These are phyloP conservation scores for Alternaria ventricosa DNA, from an alignment of 2,329 filamentous ascomycete genomes.

Conservation along the genomic window DNA sequence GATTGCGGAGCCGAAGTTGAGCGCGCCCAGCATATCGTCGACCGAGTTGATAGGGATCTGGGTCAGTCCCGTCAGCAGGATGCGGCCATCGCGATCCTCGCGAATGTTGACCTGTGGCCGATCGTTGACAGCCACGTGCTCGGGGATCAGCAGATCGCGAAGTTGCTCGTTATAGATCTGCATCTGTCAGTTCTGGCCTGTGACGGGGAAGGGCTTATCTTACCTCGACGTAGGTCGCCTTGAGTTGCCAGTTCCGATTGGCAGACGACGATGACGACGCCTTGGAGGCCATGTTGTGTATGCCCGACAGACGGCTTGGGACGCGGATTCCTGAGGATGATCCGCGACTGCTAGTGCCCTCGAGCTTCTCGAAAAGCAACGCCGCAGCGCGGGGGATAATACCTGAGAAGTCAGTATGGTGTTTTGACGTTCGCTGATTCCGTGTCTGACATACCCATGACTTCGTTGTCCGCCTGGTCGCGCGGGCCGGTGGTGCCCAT, in stretches of 20 bases:
- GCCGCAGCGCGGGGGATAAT: constrained; percentile 93
- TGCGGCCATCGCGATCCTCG: constrained; percentile 93
- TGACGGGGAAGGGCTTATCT: constrained; percentile 3
- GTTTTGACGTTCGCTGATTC: not conserved
- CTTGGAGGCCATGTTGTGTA: constrained; percentile 52
- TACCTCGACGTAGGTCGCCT: constrained; percentile 85
- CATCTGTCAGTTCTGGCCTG: constrained; percentile 20
- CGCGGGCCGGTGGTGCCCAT: constrained; percentile 93
- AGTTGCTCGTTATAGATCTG: constrained; percentile 98
- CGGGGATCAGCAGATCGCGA: constrained; percentile 84
- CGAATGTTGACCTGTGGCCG: constrained; percentile 85
- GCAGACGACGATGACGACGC: constrained; percentile 50
- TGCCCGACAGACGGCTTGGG: constrained; percentile 69
- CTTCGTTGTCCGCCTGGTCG: constrained; percentile 73
- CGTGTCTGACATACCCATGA: constrained; percentile 73
- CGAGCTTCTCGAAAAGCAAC: constrained; percentile 86
- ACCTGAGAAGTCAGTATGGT: constrained; percentile 60
- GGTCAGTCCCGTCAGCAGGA: constrained; percentile 86
- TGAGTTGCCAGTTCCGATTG: constrained; percentile 88
- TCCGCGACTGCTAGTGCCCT: constrained; percentile 64
- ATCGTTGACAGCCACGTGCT: constrained; percentile 72
- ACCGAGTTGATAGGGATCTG: constrained; percentile 89
- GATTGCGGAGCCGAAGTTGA: constrained; percentile 92
- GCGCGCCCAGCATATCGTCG: constrained; percentile 85
- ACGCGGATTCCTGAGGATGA: constrained; percentile 80